Base-by-base conservation (phyloP, 495 filamentous ascomycete genomes). In the Aspergillus hancockii region DNA sequence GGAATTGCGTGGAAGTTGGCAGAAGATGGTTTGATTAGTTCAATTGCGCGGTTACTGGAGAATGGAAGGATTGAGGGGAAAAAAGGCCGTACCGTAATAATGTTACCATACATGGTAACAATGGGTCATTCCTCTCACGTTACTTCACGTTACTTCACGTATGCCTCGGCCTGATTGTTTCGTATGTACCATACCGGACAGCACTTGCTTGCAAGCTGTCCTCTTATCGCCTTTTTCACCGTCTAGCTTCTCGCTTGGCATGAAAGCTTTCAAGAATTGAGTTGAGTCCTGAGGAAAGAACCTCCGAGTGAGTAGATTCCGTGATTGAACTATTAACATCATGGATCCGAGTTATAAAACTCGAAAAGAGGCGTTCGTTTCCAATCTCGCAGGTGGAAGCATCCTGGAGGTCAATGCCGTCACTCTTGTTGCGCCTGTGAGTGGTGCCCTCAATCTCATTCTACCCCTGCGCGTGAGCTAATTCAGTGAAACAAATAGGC, bases 351-450 rank as follows among this genome's bases (percentile, higher is more conserved):
- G 79, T 73, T 93, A 96, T 76, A 99, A 98, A 77, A 82, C 87
- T 52, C 81, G 86, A 52, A 99, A 98, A 72, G 92, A 96, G 80
- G 91, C 90, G 56, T 97, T 96, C 67, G 94, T 99, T 64, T 97
- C 93, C 19, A 89, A 91, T 68, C 85, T 96, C 32, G 85, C 88
- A n/a, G 94, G 94, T 38, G 91, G 93, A 40, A 79, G 82, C 14
- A 87, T 97, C 49, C 68, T 76, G 28, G 94, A 99, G 67, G 93
- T 99, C 75, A 93, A 96, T 64, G 78, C 81, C 59, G 88, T 98
- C 49, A 90, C 89, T 40, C 82, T 88, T 7, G 87, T 94, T 53
- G 91, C 91, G 66, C 87, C 94, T 57, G 94, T 98, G 83, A 65
- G 86, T 72, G 38, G 50, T 28, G 18, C 21, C 9, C 57, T 62